Base-by-base conservation (phyloP, 768 basidiomycete genomes). In the Tylopilus plumbeoviolaceoides region DNA sequence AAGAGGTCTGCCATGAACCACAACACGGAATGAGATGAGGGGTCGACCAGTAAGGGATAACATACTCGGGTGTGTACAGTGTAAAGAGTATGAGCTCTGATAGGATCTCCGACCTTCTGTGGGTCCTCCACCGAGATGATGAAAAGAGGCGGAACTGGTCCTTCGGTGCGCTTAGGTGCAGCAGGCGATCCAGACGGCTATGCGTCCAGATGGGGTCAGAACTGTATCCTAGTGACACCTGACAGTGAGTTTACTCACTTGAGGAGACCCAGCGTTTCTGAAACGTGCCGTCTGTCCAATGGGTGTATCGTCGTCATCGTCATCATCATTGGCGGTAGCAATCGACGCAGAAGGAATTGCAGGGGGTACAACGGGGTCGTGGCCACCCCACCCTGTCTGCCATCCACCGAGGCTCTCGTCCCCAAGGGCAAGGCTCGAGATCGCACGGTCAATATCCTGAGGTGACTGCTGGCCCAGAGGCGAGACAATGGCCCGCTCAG, bases 41-140 rank as follows among this genome's bases (percentile, higher is more conserved):
- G 12, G 17, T 15, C 30, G 31, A 31, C 30, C 35, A 54, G 21
- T 23, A 41, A 43, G 15, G 5, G 43, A 28, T 9, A 35, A 64
- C 82, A 48, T 66, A 91, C 91, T 58, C 82, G 76, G 14, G 95
- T 97, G 54, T 91, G 87, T 2, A 99, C 92, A 2, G 97, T 99
- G 68, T 98, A 99, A 74, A 98, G 93, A 11, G 90, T 97, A 65
- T 92, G 97, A 15, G 86, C 83, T 52, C 91, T 86, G 44, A 98
- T 91, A 1, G 94, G 91, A 63, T 95, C 92, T n/a, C 97, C 97
- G 41, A 98, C 89, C 61, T 89, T 91, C 59, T 98, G 94, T 6
- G 97, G 97, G 69, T 99, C 97, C 48, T 92, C 90, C n/a, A 99
- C 93, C 0, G 88, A 82, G 58, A 99, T 91, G 8, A 80, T 68